phyloP scores from a whole-genome alignment of 2,329 filamentous ascomycete genomes.

The Phialocephala subalpina region DNA sequence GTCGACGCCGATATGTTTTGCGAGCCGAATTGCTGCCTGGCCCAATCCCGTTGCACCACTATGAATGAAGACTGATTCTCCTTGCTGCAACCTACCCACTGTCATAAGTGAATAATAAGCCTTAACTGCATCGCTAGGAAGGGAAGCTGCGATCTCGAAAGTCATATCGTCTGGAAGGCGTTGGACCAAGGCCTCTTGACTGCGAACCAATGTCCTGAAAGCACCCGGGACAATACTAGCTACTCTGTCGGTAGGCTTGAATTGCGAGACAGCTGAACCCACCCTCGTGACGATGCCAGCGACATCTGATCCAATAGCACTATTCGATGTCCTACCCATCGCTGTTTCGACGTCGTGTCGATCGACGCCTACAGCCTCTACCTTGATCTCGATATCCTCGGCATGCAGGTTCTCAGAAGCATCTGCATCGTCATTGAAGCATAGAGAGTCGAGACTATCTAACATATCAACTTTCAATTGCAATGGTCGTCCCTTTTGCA shows the following conservation, averaged over 20 bases:
- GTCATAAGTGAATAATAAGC: constrained; percentile 13
- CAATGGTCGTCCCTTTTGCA: constrained; percentile 19
- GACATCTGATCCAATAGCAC: constrained; percentile 5
- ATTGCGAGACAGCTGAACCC: constrained; percentile 35
- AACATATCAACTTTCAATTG: constrained; percentile 20
- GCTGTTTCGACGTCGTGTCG: constrained; percentile 6
- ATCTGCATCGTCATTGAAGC: constrained; percentile 32
- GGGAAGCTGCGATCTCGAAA: constrained; percentile 33
- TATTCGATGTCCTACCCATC: constrained; percentile 7
- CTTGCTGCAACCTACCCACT: constrained; percentile 10
- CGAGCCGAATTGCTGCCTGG: constrained; percentile 16
- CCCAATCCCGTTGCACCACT: constrained; percentile 15
- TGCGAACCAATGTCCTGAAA: constrained; percentile 15
- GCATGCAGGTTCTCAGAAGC: not conserved
- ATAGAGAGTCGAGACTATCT: constrained; percentile 21
- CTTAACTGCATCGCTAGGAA: constrained; percentile 16
- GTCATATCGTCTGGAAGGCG: constrained; percentile 27
- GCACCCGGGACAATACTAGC: constrained; percentile 13
- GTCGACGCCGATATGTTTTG: constrained; percentile 11
- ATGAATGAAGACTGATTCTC: constrained; percentile 22
- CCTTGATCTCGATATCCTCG: constrained; percentile 12
- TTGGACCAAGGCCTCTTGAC: constrained; percentile 5
- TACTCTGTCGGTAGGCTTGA: constrained; percentile 43
- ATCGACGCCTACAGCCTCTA: constrained; percentile 7
- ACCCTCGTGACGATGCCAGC: constrained; percentile 25